Conservation (phyloP, 2,329 filamentous ascomycete species). For the Colletotrichum siamense region DNA sequence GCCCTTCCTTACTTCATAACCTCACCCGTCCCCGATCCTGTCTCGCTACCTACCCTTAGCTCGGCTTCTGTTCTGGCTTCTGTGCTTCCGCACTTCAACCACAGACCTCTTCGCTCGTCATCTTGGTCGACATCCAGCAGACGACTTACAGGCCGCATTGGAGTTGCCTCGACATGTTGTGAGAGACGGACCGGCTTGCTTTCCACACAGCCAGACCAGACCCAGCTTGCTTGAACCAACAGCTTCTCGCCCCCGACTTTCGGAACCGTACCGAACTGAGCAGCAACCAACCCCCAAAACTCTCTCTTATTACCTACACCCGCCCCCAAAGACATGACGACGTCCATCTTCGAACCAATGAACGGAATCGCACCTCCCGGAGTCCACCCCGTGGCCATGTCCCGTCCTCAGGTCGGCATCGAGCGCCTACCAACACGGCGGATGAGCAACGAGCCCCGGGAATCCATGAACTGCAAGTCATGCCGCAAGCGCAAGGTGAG, state of each 20-base stretch:
- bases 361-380: slow-evolving; percentile 47
- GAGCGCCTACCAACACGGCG: slow-evolving; percentile 77
- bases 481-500: slow-evolving; percentile 89
- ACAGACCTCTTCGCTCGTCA: not conserved
- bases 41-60: not conserved
- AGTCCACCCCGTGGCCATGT: slow-evolving; percentile 61
- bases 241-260: not conserved
- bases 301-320: not conserved
- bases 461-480: slow-evolving; percentile 96
- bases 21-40: slow-evolving; percentile 18
- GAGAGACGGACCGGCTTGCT: not conserved
- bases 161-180: slow-evolving; percentile 9
- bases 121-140: not conserved
- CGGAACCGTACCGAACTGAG: not conserved
- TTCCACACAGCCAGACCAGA: not conserved
- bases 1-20: slow-evolving; percentile 20
- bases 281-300: not conserved
- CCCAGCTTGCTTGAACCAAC: not conserved
- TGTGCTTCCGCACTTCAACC: slow-evolving; percentile 15
- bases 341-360: slow-evolving; percentile 45
- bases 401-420: slow-evolving; percentile 80
- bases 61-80: slow-evolving; percentile 3
- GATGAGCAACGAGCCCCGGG: slow-evolving; percentile 76
- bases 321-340: slow-evolving; percentile 38
- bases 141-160: not conserved